Evolutionary conservation across 2,329 filamentous ascomycete species (phyloP).

Genomic region (Chaetomiaceae sp.): DNA sequence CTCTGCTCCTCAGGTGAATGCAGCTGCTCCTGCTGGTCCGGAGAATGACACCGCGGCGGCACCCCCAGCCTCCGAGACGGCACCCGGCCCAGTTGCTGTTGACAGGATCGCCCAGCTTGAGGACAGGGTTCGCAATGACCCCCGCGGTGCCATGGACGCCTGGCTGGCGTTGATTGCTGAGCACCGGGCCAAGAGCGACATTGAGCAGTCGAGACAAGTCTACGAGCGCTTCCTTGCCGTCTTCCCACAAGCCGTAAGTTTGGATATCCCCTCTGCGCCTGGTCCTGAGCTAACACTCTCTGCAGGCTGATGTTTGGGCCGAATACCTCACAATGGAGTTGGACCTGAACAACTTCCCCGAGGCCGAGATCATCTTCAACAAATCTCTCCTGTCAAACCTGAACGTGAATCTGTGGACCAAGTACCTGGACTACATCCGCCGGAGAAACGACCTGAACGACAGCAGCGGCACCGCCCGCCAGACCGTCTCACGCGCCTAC

Average conservation of each 20-base stretch:
- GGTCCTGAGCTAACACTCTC: slow-evolving; percentile 31
- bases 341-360: slow-evolving; percentile 73
- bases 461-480: slow-evolving; percentile 68
- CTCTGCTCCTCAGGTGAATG: slow-evolving; percentile 28
- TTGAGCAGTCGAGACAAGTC: slow-evolving; percentile 72
- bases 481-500: slow-evolving; percentile 79
- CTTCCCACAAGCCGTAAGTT: slow-evolving; percentile 86
- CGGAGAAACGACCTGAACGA: slow-evolving; percentile 88
- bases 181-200: slow-evolving; percentile 73
- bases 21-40: slow-evolving; percentile 19
- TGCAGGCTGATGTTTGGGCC: slow-evolving; percentile 85
- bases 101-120: slow-evolving; percentile 79
- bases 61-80: slow-evolving; percentile 12
- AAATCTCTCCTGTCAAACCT: slow-evolving; percentile 73
- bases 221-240: slow-evolving; percentile 85
- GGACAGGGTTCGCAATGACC: slow-evolving; percentile 86
- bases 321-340: slow-evolving; percentile 87
- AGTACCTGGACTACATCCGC: slow-evolving; percentile 93
- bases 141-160: slow-evolving; percentile 85
- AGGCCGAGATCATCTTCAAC: slow-evolving; percentile 79
- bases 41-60: neutral
- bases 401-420: slow-evolving; percentile 83
- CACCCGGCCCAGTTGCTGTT: slow-evolving; percentile 36
- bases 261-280: too few species aligned
- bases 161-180: slow-evolving; percentile 87